phyloP scores from a whole-genome alignment of 2,329 filamentous ascomycete species.

The Incumbomyces delicatus region DNA sequence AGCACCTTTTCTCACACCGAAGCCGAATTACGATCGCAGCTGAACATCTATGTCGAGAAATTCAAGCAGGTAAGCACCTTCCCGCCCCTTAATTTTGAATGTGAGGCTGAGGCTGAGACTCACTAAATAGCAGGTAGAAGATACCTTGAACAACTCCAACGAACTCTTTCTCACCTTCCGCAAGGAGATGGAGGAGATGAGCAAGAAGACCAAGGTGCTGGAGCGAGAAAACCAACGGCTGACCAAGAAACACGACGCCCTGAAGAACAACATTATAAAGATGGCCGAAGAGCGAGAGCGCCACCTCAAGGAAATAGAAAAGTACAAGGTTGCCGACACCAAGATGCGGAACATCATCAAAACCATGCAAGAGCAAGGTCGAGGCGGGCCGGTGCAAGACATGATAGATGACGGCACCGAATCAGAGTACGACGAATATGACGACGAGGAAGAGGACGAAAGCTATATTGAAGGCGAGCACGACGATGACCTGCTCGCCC shows the following conservation, averaged over 20 bases:
- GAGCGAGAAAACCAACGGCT: conserved; percentile 92
- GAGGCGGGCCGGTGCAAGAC: conserved; percentile 53
- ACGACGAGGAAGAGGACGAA: conserved; percentile 50
- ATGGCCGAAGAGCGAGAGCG: conserved; percentile 90
- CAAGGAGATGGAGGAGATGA: conserved; percentile 99
- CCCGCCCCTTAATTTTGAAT: conserved; percentile 19
- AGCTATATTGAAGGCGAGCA: conserved; percentile 46
- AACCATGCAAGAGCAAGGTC: conserved; percentile 89
- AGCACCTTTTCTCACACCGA: conserved; percentile 95
- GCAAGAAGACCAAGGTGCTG: conserved; percentile 91
- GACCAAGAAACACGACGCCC: conserved; percentile 85
- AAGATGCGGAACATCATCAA: conserved; percentile 92
- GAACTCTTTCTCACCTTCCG: conserved; percentile 93
- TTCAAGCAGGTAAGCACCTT: conserved; percentile 80
- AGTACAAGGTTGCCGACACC: conserved; percentile 72
- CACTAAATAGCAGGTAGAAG: conserved; percentile 66
- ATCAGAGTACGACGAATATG: conserved; percentile 45
- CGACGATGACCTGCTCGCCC: conserved; percentile 39
- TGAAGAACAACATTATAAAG: conserved; percentile 87
- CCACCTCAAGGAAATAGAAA: conserved; percentile 65
- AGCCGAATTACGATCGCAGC: conserved; percentile 81
- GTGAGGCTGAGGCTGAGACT: conserved; percentile 17
- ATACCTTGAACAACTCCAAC: conserved; percentile 96
- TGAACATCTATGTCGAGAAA: conserved; percentile 98
- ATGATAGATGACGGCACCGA: conserved; percentile 43